phyloP scores from a whole-genome alignment of 2,329 filamentous ascomycete species.

The Sporothrix humicola region DNA sequence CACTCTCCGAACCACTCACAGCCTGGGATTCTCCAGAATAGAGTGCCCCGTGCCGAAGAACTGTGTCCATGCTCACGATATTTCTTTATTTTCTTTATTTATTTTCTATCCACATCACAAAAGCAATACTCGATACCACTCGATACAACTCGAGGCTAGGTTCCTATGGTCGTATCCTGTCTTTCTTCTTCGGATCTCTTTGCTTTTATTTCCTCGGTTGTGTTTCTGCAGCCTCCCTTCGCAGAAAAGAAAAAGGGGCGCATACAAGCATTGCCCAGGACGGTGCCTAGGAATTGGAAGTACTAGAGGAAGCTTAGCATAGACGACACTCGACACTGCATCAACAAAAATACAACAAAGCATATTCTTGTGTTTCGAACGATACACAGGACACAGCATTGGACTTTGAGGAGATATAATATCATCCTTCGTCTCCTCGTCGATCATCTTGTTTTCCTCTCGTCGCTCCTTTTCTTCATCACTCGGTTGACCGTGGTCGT shows the following conservation, averaged over 20 bases:
- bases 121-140: slow-evolving; percentile 23
- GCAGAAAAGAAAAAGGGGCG: background rate
- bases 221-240: slow-evolving; percentile 10
- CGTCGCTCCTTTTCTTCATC: background rate
- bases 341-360: slow-evolving; percentile 1
- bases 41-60: background rate
- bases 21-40: background rate
- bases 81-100: background rate
- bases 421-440: background rate
- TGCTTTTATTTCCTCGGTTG: background rate
- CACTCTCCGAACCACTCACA: background rate
- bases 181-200: background rate
- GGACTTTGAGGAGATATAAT: background rate
- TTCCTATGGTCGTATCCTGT: slow-evolving; percentile 5
- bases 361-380: slow-evolving; percentile 3
- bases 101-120: background rate
- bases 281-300: too few species aligned
- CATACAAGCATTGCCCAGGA: too few species aligned
- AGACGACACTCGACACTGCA: background rate
- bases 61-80: background rate
- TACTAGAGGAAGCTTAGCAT: background rate
- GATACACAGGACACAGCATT: background rate
- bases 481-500: slow-evolving; percentile 9
- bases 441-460: background rate
- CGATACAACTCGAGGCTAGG: background rate